A percentile compares a stretch with the other conserved stretches of the same genome.
Conservation (phyloP, 2,329 filamentous ascomycete genomes). For the Alternaria sp. region DNA sequence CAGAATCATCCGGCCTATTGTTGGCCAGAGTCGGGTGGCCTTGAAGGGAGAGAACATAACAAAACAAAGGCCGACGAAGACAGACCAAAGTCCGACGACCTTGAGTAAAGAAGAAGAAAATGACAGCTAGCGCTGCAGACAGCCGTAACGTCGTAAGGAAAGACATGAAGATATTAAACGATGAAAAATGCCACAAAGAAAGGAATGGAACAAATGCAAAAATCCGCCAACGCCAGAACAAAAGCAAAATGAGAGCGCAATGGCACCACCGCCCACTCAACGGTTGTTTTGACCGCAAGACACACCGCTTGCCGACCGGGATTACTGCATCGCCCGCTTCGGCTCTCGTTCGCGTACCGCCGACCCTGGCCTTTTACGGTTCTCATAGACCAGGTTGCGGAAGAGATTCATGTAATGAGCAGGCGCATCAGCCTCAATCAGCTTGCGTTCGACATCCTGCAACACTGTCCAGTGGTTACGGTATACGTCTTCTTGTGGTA, state of each 20-base stretch:
- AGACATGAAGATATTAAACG: constrained; percentile 10
- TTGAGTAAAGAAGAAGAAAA: neutral
- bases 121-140: constrained; percentile 2
- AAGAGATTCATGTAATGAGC: constrained; percentile 36
- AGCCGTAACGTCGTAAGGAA: constrained; percentile 6
- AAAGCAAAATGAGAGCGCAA: constrained; percentile 10
- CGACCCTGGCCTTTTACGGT: constrained; percentile 44
- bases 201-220: constrained; percentile 28
- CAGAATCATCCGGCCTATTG: constrained; percentile 1
- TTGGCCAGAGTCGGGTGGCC: constrained; percentile 9
- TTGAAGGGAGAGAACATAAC: constrained; percentile 5
- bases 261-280: neutral
- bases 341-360: constrained; percentile 39
- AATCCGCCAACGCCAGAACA: constrained; percentile 26
- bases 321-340: constrained; percentile 41
- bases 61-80: constrained; percentile 5
- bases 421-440: constrained; percentile 35
- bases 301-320: neutral
- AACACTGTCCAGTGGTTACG: constrained; percentile 42
- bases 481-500: constrained; percentile 43
- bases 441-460: constrained; percentile 35
- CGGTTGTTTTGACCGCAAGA: neutral
- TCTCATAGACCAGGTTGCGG: constrained; percentile 38
- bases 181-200: constrained; percentile 13
- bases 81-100: constrained; percentile 9